Conservation (phyloP, 208 protist genomes). For the Wallacemonas collosoma region DNA sequence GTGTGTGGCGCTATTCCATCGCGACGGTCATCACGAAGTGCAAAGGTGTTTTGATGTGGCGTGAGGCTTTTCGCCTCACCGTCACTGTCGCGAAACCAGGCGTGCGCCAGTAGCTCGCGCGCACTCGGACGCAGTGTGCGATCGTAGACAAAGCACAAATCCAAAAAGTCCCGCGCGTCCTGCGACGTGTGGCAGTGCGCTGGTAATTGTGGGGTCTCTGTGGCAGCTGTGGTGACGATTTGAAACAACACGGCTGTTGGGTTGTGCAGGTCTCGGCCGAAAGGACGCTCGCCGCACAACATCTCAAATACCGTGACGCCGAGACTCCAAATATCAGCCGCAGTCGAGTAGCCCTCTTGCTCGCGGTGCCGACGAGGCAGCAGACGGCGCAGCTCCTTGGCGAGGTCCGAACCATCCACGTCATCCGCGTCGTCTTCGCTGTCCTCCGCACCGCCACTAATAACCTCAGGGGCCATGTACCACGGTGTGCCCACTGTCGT, state of each 20-base stretch:
- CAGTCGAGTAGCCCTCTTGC: conserved; percentile 61
- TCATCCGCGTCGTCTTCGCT: conserved; percentile 25
- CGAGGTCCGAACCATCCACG: conserved; percentile 9
- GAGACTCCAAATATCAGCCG: conserved; percentile 86
- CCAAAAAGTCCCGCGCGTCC: conserved; percentile 60
- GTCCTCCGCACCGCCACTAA: conserved; percentile 53
- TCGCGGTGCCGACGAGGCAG: conserved; percentile 13
- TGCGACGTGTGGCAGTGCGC: conserved; percentile 25
- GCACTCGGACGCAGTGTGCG: conserved; percentile 58
- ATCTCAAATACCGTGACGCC: conserved; percentile 88
- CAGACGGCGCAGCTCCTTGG: conserved; percentile 8
- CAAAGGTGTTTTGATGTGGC: too few species aligned
- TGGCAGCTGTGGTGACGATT: conserved; percentile 50
- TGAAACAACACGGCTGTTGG: conserved; percentile 70
- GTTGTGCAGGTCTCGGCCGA: conserved; percentile 59
- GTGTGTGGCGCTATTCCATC: not conserved
- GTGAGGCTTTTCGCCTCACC: too few species aligned
- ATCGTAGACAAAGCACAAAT: conserved; percentile 81
- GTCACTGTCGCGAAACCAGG: conserved; percentile 42
- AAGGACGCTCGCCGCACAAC: conserved; percentile 75
- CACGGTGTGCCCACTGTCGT: conserved; percentile 89
- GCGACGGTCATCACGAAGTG: too few species aligned
- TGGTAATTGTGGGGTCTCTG: conserved; percentile 55
- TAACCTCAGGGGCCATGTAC: conserved; percentile 94
- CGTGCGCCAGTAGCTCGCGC: conserved; percentile 61